Conservation (phyloP, 306 rosid genomes). For the Prunus padus region DNA sequence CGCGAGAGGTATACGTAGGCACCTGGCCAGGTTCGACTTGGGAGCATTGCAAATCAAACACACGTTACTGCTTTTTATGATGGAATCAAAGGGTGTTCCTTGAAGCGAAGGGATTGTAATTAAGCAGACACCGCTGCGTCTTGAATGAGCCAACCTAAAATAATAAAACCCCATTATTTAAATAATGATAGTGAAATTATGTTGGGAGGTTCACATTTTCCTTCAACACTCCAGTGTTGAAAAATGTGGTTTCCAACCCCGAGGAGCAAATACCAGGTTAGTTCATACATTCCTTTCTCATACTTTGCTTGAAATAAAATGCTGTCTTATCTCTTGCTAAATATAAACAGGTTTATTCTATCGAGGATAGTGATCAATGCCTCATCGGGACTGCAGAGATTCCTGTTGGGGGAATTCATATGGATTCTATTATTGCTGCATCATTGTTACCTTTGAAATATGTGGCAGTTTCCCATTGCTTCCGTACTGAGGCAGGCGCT, state of each 20-base stretch:
- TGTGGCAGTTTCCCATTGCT: constrained; percentile 90
- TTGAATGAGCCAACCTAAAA: too few relatives aligned
- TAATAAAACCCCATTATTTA: too few relatives aligned
- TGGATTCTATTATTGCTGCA: constrained; percentile 86
- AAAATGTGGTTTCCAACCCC: constrained; percentile 97
- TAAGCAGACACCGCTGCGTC: too few relatives aligned
- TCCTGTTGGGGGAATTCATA: constrained; percentile 96
- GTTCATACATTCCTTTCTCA: not conserved
- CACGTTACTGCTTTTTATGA: too few relatives aligned
- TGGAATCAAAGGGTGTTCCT: too few relatives aligned
- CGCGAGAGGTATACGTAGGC: too few relatives aligned
- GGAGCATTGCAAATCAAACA: too few relatives aligned
- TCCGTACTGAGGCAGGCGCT: constrained; percentile 98
- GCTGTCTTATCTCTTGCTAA: constrained; percentile 19
- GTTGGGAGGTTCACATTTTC: too few relatives aligned
- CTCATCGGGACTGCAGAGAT: constrained; percentile 99
- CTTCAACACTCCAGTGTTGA: too few relatives aligned
- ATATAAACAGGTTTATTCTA: constrained; percentile 77
- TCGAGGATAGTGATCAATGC: constrained; percentile 85
- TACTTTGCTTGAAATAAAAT: not conserved
- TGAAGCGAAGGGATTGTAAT: too few relatives aligned
- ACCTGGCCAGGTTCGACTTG: too few relatives aligned
- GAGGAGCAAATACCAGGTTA: constrained; percentile 93
- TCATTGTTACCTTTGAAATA: constrained; percentile 82
- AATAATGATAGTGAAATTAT: too few relatives aligned